Base-by-base conservation (phyloP, 805 yeast species). In the Wickerhamiella occidentalis region DNA sequence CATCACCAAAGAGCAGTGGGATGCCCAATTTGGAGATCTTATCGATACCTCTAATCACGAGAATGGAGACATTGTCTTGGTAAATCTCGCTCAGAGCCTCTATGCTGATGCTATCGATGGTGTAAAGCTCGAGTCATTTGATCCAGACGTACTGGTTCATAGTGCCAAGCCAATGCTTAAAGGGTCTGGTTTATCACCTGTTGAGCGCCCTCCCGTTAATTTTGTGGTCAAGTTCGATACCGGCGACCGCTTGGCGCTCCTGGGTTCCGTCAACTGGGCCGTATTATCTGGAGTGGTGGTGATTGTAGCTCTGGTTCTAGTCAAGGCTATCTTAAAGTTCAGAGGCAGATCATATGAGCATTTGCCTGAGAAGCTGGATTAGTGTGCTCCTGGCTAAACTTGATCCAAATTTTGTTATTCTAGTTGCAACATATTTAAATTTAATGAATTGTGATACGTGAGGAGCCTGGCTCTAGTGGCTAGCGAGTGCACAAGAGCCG, bases 71-170 rank as follows among this genome's bases (percentile, higher is more conserved):
- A 41, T 58, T 6, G 30, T 56, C 9, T 46, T 55, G 11, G 29
- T 51, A 9, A 58, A 57, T 41, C 55, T 56, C 48, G 54, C 49
- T 47, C 41, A 50, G 18, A 54, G 54, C 33, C 22, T 38, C 17
- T 57, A 57, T 40, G 48, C 54, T 3, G 56, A 53, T 23, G 11
- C 15, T 4, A 15, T 21, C 23, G 21, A 44, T n/a, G 48, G 40
- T 6, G 45, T n/a, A 6, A 43, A 36, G 40, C 13, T 49, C 28
- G 37, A 37, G 21, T 19, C 28, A 7, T 36, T 37, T 29, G 29
- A 22, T 15, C 21, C 21, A 6, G 9, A 12, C 6, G 30, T 25
- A 11, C 30, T 40, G n/a, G 15, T 2, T 3, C 8, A 2, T 7
- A 28, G 26, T 18, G 25, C 13, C 18, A 28, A 42, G n/a, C 25